Conservation (phyloP, 2,329 filamentous ascomycete species). For the Aspergillus spinulosporus region DNA sequence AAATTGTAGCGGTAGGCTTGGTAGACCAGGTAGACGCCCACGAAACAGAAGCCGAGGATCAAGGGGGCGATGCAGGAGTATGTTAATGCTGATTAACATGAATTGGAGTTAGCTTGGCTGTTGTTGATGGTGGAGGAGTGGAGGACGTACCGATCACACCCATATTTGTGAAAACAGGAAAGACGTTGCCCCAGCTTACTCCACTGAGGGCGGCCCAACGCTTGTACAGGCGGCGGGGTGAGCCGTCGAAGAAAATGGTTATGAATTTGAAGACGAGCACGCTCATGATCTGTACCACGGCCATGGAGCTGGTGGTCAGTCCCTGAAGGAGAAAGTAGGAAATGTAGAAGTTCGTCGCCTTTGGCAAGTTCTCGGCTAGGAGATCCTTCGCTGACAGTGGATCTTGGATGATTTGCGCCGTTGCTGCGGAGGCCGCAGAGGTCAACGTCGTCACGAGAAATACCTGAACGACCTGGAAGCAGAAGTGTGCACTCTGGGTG, state of each 20-base stretch:
- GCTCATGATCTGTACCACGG: constrained; percentile 71
- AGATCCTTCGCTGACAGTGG: constrained; percentile 65
- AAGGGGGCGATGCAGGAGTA: constrained; percentile 87
- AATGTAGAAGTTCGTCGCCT: constrained; percentile 90
- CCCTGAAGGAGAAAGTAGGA: constrained; percentile 94
- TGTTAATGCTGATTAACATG: constrained; percentile 62
- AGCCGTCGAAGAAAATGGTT: constrained; percentile 67
- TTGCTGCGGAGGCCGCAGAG: constrained; percentile 74
- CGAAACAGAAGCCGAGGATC: constrained; percentile 75
- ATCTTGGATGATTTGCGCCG: constrained; percentile 63
- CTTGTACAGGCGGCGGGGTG: constrained; percentile 73
- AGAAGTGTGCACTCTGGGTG: constrained; percentile 86
- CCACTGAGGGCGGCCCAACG: constrained; percentile 72
- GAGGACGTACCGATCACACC: constrained; percentile 68
- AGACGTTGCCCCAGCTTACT: constrained; percentile 81
- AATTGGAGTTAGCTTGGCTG: constrained; percentile 14
- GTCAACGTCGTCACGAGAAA: constrained; percentile 84
- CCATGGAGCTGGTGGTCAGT: constrained; percentile 69
- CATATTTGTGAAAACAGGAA: constrained; percentile 77
- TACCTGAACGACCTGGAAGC: constrained; percentile 72
- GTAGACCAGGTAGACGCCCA: constrained; percentile 79
- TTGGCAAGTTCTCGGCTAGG: constrained; percentile 74
- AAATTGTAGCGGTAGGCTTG: constrained; percentile 88
- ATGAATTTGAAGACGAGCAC: constrained; percentile 71
- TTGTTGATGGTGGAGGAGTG: background rate